Conservation (phyloP, 78 protist genomes). For the Dictyostelium purpureum region DNA sequence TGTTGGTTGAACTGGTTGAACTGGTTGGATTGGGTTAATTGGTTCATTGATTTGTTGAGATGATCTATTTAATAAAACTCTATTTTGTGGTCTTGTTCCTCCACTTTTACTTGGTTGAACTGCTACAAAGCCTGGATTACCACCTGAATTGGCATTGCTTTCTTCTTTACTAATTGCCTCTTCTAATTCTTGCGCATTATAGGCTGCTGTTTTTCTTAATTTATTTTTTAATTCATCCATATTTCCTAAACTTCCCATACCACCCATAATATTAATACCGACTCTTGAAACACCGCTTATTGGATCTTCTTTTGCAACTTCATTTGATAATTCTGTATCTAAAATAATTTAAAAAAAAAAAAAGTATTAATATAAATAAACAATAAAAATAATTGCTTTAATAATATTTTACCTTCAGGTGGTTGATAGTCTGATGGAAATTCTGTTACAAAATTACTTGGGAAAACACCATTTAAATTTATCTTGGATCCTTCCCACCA, state of each 20-base stretch:
- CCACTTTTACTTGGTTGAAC: conserved; percentile 8
- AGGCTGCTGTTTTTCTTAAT: conserved; percentile 23
- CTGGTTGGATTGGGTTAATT: neutral
- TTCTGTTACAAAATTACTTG: conserved; percentile 33
- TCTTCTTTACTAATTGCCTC: neutral
- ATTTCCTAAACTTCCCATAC: conserved; percentile 8
- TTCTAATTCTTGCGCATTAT: neutral
- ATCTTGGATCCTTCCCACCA: conserved; percentile 65
- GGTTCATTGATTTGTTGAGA: neutral
- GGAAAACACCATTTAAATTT: conserved; percentile 19
- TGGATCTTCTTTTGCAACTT: conserved; percentile 2
- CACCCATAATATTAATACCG: conserved; percentile 17
- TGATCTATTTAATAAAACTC: neutral
- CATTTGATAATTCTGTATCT: neutral
- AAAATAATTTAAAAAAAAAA: neutral
- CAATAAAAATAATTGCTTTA: neutral
- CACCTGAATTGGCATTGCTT: neutral
- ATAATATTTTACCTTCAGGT: conserved; percentile 28
- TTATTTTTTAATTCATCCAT: conserved; percentile 26
- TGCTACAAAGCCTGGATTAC: neutral
- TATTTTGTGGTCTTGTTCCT: neutral
- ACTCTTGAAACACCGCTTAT: conserved; percentile 16
- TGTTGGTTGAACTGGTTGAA: neutral
- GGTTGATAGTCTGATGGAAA: conserved; percentile 41
- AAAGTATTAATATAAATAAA: neutral